A percentile compares a stretch with the other conserved stretches of the same genome.
Conservation (phyloP, 352 stramenopile genomes). For the Globisporangium cederbergense region DNA sequence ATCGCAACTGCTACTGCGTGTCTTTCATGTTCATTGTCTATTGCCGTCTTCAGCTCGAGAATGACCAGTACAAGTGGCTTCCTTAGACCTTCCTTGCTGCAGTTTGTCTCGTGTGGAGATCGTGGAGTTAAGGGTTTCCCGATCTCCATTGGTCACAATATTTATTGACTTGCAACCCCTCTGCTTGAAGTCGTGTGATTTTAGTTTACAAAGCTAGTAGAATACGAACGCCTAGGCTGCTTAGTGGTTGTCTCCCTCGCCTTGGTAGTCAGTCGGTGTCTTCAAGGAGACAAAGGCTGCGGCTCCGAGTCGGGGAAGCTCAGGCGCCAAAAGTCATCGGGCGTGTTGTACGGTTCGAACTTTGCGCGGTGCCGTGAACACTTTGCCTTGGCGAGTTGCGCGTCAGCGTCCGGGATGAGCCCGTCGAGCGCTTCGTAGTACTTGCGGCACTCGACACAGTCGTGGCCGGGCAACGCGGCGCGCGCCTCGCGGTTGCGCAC, state of each 20-base stretch:
- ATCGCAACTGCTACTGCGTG: too few species aligned
- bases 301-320: constrained; percentile 71
- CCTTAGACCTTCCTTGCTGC: too few species aligned
- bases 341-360: constrained; percentile 74
- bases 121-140: too few species aligned
- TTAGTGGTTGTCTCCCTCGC: neutral
- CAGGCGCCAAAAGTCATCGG: constrained; percentile 81
- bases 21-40: too few species aligned
- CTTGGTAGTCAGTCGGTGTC: neutral
- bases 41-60: too few species aligned
- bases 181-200: too few species aligned
- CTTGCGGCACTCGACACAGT: constrained; percentile 73
- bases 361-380: constrained; percentile 77
- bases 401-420: constrained; percentile 31
- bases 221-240: too few species aligned
- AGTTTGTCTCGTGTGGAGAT: too few species aligned
- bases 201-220: too few species aligned
- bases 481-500: constrained; percentile 69
- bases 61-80: too few species aligned
- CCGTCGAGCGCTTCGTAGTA: constrained; percentile 75
- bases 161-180: too few species aligned
- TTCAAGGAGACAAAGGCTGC: constrained; percentile 7
- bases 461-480: constrained; percentile 50
- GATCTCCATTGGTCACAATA: too few species aligned
- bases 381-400: constrained; percentile 36